Evolutionary conservation across 2,329 filamentous ascomycete species (phyloP), one percentile per base, ranked within the genome.

Genomic region (Diaporthe citriasiana): DNA sequence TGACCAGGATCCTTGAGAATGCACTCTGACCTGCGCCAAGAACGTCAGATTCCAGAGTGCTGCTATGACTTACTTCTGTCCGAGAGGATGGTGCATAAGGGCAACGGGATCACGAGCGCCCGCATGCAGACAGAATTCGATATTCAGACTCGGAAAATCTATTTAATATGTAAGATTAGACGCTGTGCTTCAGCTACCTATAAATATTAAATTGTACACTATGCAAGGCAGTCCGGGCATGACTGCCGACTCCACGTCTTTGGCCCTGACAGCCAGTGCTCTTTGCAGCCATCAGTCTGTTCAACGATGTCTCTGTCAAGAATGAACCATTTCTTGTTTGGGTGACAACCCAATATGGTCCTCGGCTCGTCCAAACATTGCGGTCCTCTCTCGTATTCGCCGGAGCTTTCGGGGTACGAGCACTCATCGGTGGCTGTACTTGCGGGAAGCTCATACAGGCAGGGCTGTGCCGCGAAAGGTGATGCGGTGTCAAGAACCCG

Each of bases 311-410:
- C 82, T 12, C 83, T 79, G 77, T 91, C 89, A 78, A 91, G 88
- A 47, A 89, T 80, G 80, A 89, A 91, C 89, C 89, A 92, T 89
- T n/a, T n/a, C 7, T 25, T 50, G 2, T 79, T 87, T 85, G 79
- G 90, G 91, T 30, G 91, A 80, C n/a, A 85, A 5, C 78, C 79
- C 91, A 88, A 1, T 89, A 89, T 17, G 91, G 84, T 79, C 92
- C 89, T 89, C 89, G 92, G 40, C 82, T 83, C 33, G 79, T 78
- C 8, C 84, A 81, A 65, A 88, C 83, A 75, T 86, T 88, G 27
- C 88, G 86, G 75, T 90, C 87, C 0, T 81, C 78, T 6, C 85
- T 79, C 85, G 87, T 75, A 91, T 84, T 17, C 86, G 79, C 69
- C n/a, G n/a, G 40, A 13, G 42, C 22, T 13, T 33, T 40, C 33